Evolutionary conservation across 257 asterid genomes (phyloP).

Genomic region (Gynochthodes officinalis): DNA sequence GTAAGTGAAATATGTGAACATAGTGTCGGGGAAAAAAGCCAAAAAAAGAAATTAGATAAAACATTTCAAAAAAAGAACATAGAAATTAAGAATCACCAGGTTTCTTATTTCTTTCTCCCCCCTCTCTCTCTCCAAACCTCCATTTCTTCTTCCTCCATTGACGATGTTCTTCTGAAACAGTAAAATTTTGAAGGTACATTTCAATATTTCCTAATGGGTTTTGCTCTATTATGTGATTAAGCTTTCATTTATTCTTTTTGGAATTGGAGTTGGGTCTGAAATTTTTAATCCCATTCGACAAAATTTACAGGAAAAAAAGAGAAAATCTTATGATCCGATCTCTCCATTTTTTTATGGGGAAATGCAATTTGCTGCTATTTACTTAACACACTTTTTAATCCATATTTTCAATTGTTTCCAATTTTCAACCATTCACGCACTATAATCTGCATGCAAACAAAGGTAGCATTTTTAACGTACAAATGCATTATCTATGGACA

Average conservation of each 20-base stretch:
- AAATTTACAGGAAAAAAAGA: no score
- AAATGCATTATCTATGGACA: neutral
- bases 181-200: slow-evolving; percentile 26
- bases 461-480: slow-evolving; percentile 10
- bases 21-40: neutral
- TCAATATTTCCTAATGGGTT: neutral
- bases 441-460: slow-evolving; percentile 10
- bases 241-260: neutral
- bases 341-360: slow-evolving; percentile 4
- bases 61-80: neutral
- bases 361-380: slow-evolving; percentile 14
- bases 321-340: slow-evolving; percentile 46
- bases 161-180: slow-evolving; percentile 27
- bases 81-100: neutral
- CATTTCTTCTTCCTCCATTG: slow-evolving; percentile 35
- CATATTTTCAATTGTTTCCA: slow-evolving; percentile 22
- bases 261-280: neutral
- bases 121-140: slow-evolving; percentile 13
- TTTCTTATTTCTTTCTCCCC: slow-evolving; percentile 18
- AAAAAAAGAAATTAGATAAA: neutral
- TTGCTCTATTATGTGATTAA: neutral
- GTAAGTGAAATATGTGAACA: no score
- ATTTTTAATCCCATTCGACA: neutral
- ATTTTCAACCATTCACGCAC: slow-evolving; percentile 15
- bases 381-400: slow-evolving; percentile 16